Percentiles rank a stretch among this genome's conserved stretches.
Evolutionary conservation across 352 stramenopile species (phyloP).

Genomic region (Aphanomyces invadans): DNA sequence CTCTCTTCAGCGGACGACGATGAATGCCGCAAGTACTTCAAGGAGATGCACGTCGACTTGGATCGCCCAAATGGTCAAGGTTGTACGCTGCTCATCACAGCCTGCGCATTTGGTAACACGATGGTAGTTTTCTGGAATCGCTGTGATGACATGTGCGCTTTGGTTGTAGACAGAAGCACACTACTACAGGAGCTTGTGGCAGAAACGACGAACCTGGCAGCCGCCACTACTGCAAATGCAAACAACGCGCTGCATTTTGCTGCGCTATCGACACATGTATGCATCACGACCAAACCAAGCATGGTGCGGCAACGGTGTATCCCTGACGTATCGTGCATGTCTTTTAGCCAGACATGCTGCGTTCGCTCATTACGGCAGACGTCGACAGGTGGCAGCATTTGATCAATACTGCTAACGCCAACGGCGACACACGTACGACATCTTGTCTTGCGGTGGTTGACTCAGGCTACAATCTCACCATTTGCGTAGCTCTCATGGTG

Average conservation of each 20-base stretch:
- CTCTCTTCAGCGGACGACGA: conserved; percentile 63
- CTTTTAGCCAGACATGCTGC: conserved; percentile 47
- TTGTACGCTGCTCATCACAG: conserved; percentile 76
- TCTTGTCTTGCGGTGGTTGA: not conserved
- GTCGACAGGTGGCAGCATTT: conserved; percentile 41
- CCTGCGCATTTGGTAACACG: conserved; percentile 52
- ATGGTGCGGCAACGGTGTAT: no score
- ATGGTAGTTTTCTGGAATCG: not conserved
- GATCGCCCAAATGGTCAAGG: conserved; percentile 47
- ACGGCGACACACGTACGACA: conserved; percentile 65
- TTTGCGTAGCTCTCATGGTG: conserved; percentile 68
- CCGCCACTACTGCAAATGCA: conserved; percentile 49
- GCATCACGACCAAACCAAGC: not conserved
- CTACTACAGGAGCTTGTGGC: conserved; percentile 50
- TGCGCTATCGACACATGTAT: conserved; percentile 63
- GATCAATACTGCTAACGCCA: conserved; percentile 50
- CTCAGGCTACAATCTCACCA: not conserved
- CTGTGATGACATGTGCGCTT: not conserved
- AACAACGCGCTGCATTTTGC: conserved; percentile 73
- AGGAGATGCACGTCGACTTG: conserved; percentile 51
- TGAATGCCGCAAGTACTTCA: conserved; percentile 50
- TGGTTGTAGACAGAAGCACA: conserved; percentile 44
- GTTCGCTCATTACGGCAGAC: conserved; percentile 43
- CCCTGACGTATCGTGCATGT: not conserved
- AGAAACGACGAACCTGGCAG: conserved; percentile 46